phyloP scores from a whole-genome alignment of 352 stramenopile genomes.

The Stephanocyclus meneghinianus region DNA sequence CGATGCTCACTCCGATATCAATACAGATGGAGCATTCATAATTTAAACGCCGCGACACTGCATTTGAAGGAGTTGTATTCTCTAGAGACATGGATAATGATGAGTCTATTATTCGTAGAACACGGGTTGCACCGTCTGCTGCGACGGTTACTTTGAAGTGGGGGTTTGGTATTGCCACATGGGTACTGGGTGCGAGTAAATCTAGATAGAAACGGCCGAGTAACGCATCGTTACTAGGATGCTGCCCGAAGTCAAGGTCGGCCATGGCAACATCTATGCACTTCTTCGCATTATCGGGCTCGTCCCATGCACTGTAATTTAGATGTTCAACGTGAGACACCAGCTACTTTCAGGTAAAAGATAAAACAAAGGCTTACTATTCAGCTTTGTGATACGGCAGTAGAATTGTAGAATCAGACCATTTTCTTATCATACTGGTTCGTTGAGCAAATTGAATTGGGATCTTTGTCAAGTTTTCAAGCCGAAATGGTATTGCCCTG shows the following conservation, averaged over 20 bases:
- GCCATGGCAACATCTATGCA: constrained; percentile 37
- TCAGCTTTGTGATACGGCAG: constrained; percentile 63
- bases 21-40: constrained; percentile 1
- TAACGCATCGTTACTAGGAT: constrained; percentile 14
- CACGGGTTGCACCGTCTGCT: constrained; percentile 62
- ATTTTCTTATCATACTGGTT: constrained; percentile 14
- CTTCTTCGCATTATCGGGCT: constrained; percentile 42
- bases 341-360: not conserved
- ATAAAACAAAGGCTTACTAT: constrained; percentile 27
- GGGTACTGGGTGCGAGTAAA: constrained; percentile 48
- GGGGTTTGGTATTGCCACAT: constrained; percentile 20
- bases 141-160: constrained; percentile 45
- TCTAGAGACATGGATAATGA: not conserved
- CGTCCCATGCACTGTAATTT: constrained; percentile 54
- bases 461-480: constrained; percentile 64
- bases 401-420: constrained; percentile 39
- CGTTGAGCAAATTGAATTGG: constrained; percentile 53
- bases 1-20: constrained; percentile 59
- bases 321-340: not conserved
- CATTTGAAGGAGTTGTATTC: not conserved
- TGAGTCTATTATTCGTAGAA: constrained; percentile 55
- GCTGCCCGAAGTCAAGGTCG: constrained; percentile 15
- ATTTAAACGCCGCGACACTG: not conserved
- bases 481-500: constrained; percentile 51
- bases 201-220: constrained; percentile 54